Evolutionary conservation across 2,329 filamentous ascomycete species (phyloP), one percentile per base, ranked within the genome.

Genomic region (Nannizziopsis barbatae): DNA sequence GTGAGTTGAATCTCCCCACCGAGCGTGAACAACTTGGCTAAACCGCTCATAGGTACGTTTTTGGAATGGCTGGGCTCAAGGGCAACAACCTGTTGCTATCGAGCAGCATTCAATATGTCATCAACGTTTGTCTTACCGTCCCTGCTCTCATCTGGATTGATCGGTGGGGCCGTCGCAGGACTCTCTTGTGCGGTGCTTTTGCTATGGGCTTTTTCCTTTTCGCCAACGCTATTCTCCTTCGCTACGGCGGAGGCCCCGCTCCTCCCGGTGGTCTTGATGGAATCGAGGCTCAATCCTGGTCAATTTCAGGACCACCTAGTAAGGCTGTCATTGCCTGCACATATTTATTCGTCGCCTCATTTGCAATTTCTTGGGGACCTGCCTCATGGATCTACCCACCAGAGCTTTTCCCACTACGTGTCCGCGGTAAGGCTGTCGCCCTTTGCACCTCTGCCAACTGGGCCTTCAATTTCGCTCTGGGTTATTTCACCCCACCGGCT

Each of bases 121-220:
- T 90, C 70, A 89, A 89, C 62, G 84, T 90, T 1, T 52, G 81
- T 45, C 85, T 86, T 80, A 90, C 86, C 0, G 62, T 89, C 2
- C 83, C 84, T 0, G 84, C 84, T 1, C 73, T 90, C 18, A 65
- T 89, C 49, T 89, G 72, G 69, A 76, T 89, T 57, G 85, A 92
- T 56, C 72, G 74, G 48, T 86, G 82, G 79, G 86, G 86, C 41
- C 84, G 85, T 54, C 84, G 83, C 37, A 71, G 70, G 1, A 77
- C 81, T 3, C 71, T 86, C 32, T 69, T 86, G n/a, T 59, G 79
- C 20, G 83, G 83, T 42, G 76, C 81, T 5, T 65, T 75, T 18
- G 66, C 83, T 41, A 86, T 86, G 82, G 62, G 62, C 52, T 64
- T 53, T n/a, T 65, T 55, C 52, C 67, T 72, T 60, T 71, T 65